Evolutionary conservation across 83 land plant genomes (phyloP), one percentile per base, ranked within the genome.

Genomic region (Picea mariana): DNA sequence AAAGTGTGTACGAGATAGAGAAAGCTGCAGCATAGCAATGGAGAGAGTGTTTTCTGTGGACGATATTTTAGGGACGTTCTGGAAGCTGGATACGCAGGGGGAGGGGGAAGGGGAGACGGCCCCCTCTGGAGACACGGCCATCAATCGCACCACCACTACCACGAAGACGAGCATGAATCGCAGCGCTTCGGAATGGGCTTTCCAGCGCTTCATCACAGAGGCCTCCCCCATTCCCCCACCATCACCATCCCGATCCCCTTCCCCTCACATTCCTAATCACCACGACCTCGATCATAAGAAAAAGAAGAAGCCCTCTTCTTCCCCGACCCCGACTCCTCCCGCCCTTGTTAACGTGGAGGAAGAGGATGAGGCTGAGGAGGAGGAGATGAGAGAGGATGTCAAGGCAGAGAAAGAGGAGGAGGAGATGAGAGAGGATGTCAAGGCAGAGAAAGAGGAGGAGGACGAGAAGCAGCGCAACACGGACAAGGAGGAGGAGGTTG

Each of bases 161-260:
- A 6, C 15, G 6, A 26, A 62, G 66, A 60, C 2, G 20, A 20
- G 60, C 62, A 90, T 95, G 89, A 93, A 90, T 76, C 90, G 96
- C n/a, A 95, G 93, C 79, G 71, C 91, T 6, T 95, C 98, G 34
- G 96, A 93, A 60, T 95, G 94, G 91, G 90, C 90, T 13, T 93
- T 95, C 69, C 90, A 95, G 87, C 84, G 86, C 6, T 93, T 95
- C 68, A 86, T 95, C 34, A 84, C 87, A 49, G 92, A 90, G 77
- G 82, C 84, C 3, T 6, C 76, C 11, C 12, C 49, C 52, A 12
- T 55, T 55, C 58, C 58, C 58, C 58, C 15, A 55, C 12, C 58
- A 55, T 55, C 58, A 3, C 58, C 58, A 55, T 11, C 58, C 58
- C 15, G 15, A 55, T 55, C 58, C 58, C 13, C 58, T 11, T 55